Percentiles rank a stretch among this genome's conserved stretches.
Conservation (phyloP, 2,329 filamentous ascomycete genomes). For the Fusarium pininemorale region DNA sequence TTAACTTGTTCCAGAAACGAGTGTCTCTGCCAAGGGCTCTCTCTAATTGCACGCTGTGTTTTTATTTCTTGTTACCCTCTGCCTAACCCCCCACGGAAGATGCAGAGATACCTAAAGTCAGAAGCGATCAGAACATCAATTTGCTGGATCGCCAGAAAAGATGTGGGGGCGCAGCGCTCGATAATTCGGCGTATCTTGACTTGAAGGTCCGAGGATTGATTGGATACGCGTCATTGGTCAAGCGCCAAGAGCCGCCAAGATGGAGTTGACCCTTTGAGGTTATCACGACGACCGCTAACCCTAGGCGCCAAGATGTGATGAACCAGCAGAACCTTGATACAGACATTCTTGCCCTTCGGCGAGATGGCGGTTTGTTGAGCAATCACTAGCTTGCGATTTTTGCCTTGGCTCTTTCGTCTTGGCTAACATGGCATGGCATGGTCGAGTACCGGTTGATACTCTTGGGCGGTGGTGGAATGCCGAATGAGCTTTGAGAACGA, state of each 20-base stretch:
- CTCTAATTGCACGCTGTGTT: neutral
- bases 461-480: constrained; percentile 20
- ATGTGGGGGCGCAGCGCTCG: neutral
- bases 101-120: neutral
- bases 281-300: constrained; percentile 27
- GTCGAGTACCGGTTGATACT: constrained; percentile 1
- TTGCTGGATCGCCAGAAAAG: neutral
- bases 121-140: constrained; percentile 4
- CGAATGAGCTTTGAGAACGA: constrained; percentile 1
- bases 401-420: constrained; percentile 1
- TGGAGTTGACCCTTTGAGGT: constrained; percentile 15
- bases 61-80: neutral
- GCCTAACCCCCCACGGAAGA: constrained; percentile 6
- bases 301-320: constrained; percentile 25
- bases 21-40: neutral
- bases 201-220: constrained; percentile 9
- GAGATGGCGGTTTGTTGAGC: constrained; percentile 29
- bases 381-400: neutral
- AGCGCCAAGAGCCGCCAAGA: constrained; percentile 38
- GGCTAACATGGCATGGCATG: neutral
- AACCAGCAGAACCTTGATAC: constrained; percentile 37
- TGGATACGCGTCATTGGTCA: constrained; percentile 29
- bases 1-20: constrained; percentile 30
- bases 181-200: constrained; percentile 13
- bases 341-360: constrained; percentile 25